Percentiles rank a stretch among this genome's conserved stretches.
Evolutionary conservation across 2,329 filamentous ascomycete genomes (phyloP).

Genomic region (Tolypocladium nubicola): DNA sequence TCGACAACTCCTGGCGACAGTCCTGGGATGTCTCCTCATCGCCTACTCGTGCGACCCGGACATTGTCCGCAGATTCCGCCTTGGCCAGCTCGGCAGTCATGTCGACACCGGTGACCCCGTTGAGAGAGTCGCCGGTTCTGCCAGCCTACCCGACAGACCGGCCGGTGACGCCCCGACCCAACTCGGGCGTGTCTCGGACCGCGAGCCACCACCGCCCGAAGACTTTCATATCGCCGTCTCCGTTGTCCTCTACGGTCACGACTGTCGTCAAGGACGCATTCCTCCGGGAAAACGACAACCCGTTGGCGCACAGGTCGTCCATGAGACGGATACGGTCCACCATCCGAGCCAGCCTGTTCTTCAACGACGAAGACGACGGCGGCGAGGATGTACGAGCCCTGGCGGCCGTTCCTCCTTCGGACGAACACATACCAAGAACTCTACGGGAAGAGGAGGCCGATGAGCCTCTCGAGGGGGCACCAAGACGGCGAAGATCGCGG

Average conservation of each 20-base stretch:
- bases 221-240: constrained; percentile 47
- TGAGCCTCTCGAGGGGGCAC: constrained; percentile 6
- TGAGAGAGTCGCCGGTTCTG: constrained; percentile 15
- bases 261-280: constrained; percentile 47
- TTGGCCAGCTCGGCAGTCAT: constrained; percentile 12
- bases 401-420: constrained; percentile 12
- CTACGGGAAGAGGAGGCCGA: constrained; percentile 10
- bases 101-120: constrained; percentile 18
- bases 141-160: constrained; percentile 13
- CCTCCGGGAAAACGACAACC: constrained; percentile 31
- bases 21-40: constrained; percentile 18
- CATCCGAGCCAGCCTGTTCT: constrained; percentile 44
- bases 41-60: constrained; percentile 24
- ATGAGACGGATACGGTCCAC: constrained; percentile 36
- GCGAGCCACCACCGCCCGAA: constrained; percentile 23
- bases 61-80: constrained; percentile 25
- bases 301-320: constrained; percentile 29
- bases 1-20: constrained; percentile 34
- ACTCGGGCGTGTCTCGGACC: constrained; percentile 17
- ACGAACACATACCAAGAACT: constrained; percentile 12
- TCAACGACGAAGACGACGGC: constrained; percentile 32
- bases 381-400: constrained; percentile 9
- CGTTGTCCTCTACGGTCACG: constrained; percentile 47
- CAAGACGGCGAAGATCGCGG: constrained; percentile 20
- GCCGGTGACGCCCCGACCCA: constrained; percentile 16